These are phyloP conservation scores for Iris pallida DNA, from an alignment of 116 monocot genomes.

Conservation along the genomic window DNA sequence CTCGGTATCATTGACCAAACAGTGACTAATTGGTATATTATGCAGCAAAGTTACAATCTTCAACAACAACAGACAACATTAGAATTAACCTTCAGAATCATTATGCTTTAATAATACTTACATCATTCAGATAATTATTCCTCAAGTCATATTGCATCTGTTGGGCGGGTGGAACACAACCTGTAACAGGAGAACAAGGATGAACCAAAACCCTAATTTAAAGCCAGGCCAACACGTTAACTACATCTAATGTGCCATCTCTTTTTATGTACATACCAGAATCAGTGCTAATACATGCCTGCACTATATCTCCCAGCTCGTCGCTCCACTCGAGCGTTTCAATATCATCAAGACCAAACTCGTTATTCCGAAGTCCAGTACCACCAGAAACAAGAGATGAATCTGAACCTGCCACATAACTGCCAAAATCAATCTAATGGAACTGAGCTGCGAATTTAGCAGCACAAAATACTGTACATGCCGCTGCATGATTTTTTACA, in stretches of 20 bases:
- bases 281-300: constrained; percentile 22
- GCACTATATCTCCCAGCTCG: no score
- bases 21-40: no score
- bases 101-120: background rate
- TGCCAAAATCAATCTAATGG: no score
- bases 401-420: constrained; percentile 29
- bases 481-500: no score
- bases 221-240: no score
- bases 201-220: constrained; percentile 9
- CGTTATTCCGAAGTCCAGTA: constrained; percentile 27
- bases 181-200: constrained; percentile 16
- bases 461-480: no score
- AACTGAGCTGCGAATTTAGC: no score
- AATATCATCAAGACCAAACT: constrained; percentile 45
- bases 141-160: constrained; percentile 1
- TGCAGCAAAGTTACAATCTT: no score
- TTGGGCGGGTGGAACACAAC: constrained; percentile 22
- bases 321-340: constrained; percentile 51
- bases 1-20: no score
- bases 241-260: no score
- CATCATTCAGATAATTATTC: background rate
- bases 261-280: constrained; percentile 1
- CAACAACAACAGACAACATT: no score
- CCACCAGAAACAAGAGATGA: constrained; percentile 11
- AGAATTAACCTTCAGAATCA: no score